These are phyloP conservation scores for Microbotryum intermedium DNA, from an alignment of 1,284 basidiomycete genomes.

Conservation along the genomic window DNA sequence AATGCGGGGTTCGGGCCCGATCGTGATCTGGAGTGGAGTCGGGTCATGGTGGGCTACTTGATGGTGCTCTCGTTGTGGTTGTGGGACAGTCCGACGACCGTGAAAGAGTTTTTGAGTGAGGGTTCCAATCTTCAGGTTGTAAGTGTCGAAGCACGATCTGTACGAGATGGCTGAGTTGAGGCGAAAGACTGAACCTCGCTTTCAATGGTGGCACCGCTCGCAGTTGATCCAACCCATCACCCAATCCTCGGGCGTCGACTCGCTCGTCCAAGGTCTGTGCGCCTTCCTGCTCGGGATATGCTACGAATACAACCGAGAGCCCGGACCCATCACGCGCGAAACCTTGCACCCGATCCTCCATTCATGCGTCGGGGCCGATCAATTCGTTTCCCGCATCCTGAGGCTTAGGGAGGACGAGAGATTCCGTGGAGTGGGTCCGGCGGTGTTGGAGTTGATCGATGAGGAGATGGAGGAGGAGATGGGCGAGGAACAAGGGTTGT, in stretches of 20 bases:
- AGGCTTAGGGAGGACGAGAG: slow-evolving; percentile 81
- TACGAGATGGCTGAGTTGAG: no score
- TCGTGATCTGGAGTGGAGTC: slow-evolving; percentile 74
- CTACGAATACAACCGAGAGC: slow-evolving; percentile 90
- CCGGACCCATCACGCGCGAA: slow-evolving; percentile 75
- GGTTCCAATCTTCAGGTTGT: slow-evolving; percentile 84
- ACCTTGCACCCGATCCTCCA: slow-evolving; percentile 80
- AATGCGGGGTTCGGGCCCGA: slow-evolving; percentile 40
- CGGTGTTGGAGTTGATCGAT: slow-evolving; percentile 47
- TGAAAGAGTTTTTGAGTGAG: slow-evolving; percentile 77
- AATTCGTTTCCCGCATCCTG: slow-evolving; percentile 76
- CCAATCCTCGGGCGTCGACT: slow-evolving; percentile 75
- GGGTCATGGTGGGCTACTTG: slow-evolving; percentile 78
- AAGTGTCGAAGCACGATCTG: slow-evolving; percentile 43
- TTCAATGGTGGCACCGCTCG: not conserved
- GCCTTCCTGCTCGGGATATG: slow-evolving; percentile 86
- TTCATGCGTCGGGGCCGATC: slow-evolving; percentile 71
- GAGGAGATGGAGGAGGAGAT: slow-evolving; percentile 40
- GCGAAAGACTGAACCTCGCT: not conserved
- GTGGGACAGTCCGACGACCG: slow-evolving; percentile 87
- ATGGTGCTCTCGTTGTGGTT: slow-evolving; percentile 80
- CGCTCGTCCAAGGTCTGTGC: slow-evolving; percentile 79
- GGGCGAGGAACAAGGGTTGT: slow-evolving; percentile 70
- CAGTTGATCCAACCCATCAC: slow-evolving; percentile 91
- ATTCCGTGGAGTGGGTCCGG: slow-evolving; percentile 80